Percentiles rank a stretch among this genome's conserved stretches.
Evolutionary conservation across 768 basidiomycete species (phyloP).

Genomic region (Naganishia friedmannii): DNA sequence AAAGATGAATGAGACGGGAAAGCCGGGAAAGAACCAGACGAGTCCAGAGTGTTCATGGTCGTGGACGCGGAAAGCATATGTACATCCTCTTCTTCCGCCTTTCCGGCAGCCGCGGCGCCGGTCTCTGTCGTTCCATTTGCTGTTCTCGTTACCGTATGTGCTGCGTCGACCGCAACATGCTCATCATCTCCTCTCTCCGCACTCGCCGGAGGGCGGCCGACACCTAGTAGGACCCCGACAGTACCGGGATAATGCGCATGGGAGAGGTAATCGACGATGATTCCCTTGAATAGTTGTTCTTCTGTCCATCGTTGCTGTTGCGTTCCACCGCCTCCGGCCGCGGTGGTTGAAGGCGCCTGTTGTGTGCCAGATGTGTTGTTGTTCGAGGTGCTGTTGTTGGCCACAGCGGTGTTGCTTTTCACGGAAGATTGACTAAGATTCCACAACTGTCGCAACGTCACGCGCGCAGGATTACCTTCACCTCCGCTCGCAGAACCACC

Average conservation of each 20-base stretch:
- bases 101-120: too few relatives aligned
- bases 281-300: constrained; percentile 4
- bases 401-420: neutral
- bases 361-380: too few relatives aligned
- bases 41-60: neutral
- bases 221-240: constrained; percentile 1
- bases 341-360: too few relatives aligned
- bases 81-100: neutral
- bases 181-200: too few relatives aligned
- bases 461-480: neutral
- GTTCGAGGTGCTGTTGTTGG: too few relatives aligned
- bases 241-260: constrained; percentile 14
- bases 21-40: too few relatives aligned
- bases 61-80: constrained; percentile 14
- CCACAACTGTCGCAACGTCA: constrained; percentile 5
- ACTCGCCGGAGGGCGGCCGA: neutral
- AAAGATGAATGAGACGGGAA: too few relatives aligned
- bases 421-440: neutral
- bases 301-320: constrained; percentile 1
- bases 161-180: too few relatives aligned
- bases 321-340: too few relatives aligned
- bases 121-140: too few relatives aligned
- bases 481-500: too few relatives aligned
- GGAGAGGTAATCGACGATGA: constrained; percentile 27
- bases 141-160: too few relatives aligned